Evolutionary conservation across 805 yeast species (phyloP).

Genomic region (Brettanomyces anomalus): DNA sequence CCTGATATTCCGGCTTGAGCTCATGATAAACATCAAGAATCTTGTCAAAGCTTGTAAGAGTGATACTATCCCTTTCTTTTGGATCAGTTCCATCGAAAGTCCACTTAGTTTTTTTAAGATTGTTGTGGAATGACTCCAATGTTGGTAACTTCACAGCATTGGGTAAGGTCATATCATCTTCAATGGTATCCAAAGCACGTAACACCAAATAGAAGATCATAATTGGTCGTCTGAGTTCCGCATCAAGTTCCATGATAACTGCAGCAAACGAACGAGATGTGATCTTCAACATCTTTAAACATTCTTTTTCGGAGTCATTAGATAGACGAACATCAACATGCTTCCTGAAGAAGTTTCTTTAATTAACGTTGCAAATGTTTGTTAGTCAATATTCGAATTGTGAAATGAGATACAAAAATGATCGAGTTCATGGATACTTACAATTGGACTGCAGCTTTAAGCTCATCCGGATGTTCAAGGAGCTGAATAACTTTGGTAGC

Average conservation of each 20-base stretch:
- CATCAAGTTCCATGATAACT: slow-evolving; percentile 84
- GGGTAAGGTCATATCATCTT: slow-evolving; percentile 88
- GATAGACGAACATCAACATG: slow-evolving; percentile 36
- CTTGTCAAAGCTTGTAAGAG: slow-evolving; percentile 68
- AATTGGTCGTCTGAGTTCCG: slow-evolving; percentile 74
- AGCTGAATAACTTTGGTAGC: slow-evolving; percentile 42
- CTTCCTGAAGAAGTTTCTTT: slow-evolving; percentile 40
- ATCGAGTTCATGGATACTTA: slow-evolving; percentile 18
- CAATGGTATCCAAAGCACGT: slow-evolving; percentile 91
- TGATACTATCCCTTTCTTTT: slow-evolving; percentile 73
- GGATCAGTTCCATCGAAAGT: slow-evolving; percentile 68
- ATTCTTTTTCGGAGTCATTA: slow-evolving; percentile 41
- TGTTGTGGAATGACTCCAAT: slow-evolving; percentile 56
- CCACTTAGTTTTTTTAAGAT: slow-evolving; percentile 64
- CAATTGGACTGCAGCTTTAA: slow-evolving; percentile 58
- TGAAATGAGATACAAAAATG: neutral
- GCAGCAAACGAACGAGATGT: slow-evolving; percentile 94
- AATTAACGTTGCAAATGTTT: neutral
- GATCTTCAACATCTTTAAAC: slow-evolving; percentile 54
- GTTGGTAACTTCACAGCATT: slow-evolving; percentile 65
- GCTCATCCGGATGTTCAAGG: slow-evolving; percentile 61
- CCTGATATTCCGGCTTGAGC: slow-evolving; percentile 69
- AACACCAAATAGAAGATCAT: slow-evolving; percentile 79
- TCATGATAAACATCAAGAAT: slow-evolving; percentile 64
- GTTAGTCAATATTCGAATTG: slow-evolving; percentile 1